phyloP scores from a whole-genome alignment of 768 basidiomycete genomes.

The Leccinellum albellum region DNA sequence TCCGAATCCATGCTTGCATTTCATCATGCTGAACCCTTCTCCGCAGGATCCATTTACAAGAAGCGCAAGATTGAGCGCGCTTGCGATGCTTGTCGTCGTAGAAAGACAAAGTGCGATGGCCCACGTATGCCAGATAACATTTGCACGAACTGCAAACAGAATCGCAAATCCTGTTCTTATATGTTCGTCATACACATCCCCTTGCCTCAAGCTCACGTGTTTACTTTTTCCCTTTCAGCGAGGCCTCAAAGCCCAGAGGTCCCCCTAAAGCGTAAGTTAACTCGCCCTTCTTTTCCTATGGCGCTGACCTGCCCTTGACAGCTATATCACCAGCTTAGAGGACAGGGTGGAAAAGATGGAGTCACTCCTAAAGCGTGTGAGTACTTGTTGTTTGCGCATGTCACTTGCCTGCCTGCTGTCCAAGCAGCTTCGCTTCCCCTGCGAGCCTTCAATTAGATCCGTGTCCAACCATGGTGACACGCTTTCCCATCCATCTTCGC shows the following conservation, averaged over 20 bases:
- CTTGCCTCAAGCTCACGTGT: neutral
- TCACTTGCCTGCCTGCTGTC: neutral
- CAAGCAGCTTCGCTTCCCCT: neutral
- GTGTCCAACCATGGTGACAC: neutral
- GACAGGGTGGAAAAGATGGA: slow-evolving; percentile 57
- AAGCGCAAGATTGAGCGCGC: slow-evolving; percentile 52
- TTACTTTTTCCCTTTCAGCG: slow-evolving; percentile 34
- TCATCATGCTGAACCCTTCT: neutral
- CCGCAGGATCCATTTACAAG: slow-evolving; percentile 27
- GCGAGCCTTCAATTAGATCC: neutral
- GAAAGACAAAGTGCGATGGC: slow-evolving; percentile 62
- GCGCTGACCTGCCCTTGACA: slow-evolving; percentile 19
- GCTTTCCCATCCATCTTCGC: neutral
- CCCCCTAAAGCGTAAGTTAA: slow-evolving; percentile 62
- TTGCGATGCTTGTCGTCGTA: slow-evolving; percentile 56
- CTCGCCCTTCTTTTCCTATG: neutral
- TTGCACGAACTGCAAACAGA: slow-evolving; percentile 56
- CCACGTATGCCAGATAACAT: slow-evolving; percentile 45
- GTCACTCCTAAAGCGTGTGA: slow-evolving; percentile 48
- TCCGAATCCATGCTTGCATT: slow-evolving; percentile 10
- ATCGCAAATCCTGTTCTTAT: slow-evolving; percentile 55
- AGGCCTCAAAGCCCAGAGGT: slow-evolving; percentile 60
- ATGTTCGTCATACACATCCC: slow-evolving; percentile 37
- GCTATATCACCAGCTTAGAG: slow-evolving; percentile 58
- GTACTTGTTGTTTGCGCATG: slow-evolving; percentile 7